A percentile compares a stretch with the other conserved stretches of the same genome.
Conservation (phyloP, 2,329 filamentous ascomycete species). For the Alternaria hordeiaustralica region DNA sequence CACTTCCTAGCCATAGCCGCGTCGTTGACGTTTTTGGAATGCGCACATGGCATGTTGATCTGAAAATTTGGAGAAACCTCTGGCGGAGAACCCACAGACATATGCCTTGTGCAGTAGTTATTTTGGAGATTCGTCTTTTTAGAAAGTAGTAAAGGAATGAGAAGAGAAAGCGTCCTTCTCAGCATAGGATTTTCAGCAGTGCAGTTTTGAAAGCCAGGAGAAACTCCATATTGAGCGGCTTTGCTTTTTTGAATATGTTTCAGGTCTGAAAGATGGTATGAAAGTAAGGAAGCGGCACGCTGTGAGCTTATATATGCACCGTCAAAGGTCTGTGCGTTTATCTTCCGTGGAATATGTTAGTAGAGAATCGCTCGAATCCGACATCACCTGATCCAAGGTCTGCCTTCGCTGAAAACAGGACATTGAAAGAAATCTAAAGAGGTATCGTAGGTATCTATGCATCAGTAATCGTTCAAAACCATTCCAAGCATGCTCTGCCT, state of each 20-base stretch:
- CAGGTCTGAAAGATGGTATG: neutral
- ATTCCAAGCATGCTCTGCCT: neutral
- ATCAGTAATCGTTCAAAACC: neutral
- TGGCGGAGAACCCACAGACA: neutral
- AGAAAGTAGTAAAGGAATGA: no score
- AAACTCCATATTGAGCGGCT: no score
- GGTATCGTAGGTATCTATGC: neutral
- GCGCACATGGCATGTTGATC: neutral
- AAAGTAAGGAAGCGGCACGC: neutral
- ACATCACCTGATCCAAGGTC: neutral
- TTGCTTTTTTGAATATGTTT: no score
- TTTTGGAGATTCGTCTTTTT: no score
- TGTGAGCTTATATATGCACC: neutral
- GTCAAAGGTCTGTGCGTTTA: neutral
- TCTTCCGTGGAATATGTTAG: neutral
- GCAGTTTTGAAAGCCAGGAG: neutral
- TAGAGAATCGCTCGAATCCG: neutral
- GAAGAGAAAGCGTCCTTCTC: no score
- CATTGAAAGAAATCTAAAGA: neutral
- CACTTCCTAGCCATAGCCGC: neutral
- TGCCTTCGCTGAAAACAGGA: neutral
- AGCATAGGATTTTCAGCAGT: no score
- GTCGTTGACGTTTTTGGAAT: neutral
- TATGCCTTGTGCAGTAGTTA: no score
- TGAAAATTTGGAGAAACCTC: neutral